These are phyloP conservation scores for Dryas drummondii DNA, from an alignment of 306 rosid genomes.

Conservation along the genomic window DNA sequence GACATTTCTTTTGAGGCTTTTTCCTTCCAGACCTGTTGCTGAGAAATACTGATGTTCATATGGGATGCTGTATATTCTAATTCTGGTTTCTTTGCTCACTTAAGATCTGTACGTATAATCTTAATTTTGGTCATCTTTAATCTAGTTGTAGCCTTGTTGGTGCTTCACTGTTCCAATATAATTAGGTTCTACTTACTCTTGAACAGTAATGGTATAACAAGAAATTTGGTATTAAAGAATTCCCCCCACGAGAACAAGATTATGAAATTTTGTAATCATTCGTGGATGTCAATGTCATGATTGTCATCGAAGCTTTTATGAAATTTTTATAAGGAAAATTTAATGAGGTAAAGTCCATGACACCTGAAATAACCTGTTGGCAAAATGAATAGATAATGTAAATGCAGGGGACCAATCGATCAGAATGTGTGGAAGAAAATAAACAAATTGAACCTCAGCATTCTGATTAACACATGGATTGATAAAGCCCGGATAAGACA, in stretches of 20 bases:
- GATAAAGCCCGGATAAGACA: not conserved
- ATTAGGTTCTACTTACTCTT: not conserved
- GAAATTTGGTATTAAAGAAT: too few species aligned
- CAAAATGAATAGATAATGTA: slow-evolving; percentile 26
- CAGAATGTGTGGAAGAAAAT: slow-evolving; percentile 15
- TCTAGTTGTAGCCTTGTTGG: not conserved
- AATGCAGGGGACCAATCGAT: slow-evolving; percentile 15
- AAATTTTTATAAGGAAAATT: too few species aligned
- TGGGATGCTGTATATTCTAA: slow-evolving; percentile 4
- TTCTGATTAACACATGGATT: not conserved
- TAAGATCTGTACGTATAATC: not conserved
- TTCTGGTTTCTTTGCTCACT: not conserved
- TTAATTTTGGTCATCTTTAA: not conserved
- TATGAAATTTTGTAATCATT: too few species aligned
- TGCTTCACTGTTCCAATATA: not conserved
- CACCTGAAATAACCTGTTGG: slow-evolving; percentile 81
- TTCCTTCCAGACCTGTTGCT: slow-evolving; percentile 88
- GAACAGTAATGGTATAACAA: not conserved
- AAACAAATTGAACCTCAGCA: slow-evolving; percentile 16
- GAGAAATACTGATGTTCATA: slow-evolving; percentile 63
- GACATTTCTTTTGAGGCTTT: slow-evolving; percentile 87
- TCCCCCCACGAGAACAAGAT: not conserved
- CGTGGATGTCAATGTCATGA: too few species aligned
- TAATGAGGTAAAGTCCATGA: slow-evolving; percentile 42
- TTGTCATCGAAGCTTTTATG: too few species aligned